Evolutionary conservation across 202 grass and related monocot genomes (phyloP).

Genomic region (Carex arenaria): DNA sequence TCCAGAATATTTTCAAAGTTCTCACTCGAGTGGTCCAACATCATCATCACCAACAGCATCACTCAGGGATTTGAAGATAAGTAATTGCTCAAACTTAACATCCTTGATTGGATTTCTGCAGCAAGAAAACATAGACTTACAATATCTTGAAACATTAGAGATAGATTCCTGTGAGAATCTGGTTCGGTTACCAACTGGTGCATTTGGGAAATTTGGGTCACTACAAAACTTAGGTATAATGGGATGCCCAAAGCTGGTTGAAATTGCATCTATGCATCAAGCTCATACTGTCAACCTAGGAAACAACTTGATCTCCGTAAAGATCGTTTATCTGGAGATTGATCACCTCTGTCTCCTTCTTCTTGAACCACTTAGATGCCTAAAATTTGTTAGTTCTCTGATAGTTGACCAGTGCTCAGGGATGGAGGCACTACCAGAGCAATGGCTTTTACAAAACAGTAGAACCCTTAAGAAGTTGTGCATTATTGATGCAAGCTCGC

Average conservation of each 20-base stretch:
- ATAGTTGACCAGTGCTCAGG: background rate
- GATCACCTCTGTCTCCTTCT: background rate
- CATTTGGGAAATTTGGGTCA: background rate
- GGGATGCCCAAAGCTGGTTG: background rate
- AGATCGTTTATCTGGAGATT: background rate
- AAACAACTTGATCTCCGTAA: background rate
- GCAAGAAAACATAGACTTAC: background rate
- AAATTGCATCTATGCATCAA: background rate
- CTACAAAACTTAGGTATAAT: background rate
- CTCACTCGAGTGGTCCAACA: background rate
- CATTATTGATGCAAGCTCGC: background rate
- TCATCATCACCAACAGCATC: background rate
- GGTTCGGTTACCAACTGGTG: background rate
- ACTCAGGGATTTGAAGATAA: background rate
- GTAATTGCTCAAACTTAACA: background rate
- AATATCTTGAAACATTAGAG: background rate
- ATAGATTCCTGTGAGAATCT: background rate
- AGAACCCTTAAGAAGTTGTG: background rate
- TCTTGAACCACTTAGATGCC: background rate
- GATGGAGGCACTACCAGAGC: background rate
- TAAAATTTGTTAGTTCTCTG: background rate
- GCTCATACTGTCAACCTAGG: background rate
- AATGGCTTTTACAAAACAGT: conserved; percentile 2
- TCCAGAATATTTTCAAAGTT: background rate
- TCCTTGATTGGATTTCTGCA: background rate